These are phyloP conservation scores for Fomitopsis schrenkii DNA, from an alignment of 1,284 basidiomycete species.

Conservation along the genomic window DNA sequence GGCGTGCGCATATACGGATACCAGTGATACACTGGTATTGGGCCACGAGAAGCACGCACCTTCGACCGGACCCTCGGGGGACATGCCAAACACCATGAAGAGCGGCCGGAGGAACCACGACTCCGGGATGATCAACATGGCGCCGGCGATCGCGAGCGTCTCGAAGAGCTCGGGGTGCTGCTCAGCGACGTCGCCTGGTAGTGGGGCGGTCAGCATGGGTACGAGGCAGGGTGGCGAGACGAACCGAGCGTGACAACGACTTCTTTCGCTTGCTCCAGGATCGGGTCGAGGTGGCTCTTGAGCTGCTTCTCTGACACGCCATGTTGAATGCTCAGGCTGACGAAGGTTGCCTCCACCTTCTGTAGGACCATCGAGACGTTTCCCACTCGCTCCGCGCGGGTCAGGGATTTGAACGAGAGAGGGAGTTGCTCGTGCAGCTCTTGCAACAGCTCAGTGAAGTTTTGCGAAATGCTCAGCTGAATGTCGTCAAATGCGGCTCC, in stretches of 20 bases:
- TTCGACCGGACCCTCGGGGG: conserved; percentile 22
- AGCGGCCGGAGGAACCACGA: conserved; percentile 18
- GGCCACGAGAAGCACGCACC: conserved; percentile 8
- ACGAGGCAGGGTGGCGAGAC: background rate
- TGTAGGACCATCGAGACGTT: background rate
- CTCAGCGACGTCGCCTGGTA: conserved; percentile 23
- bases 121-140: conserved; percentile 16
- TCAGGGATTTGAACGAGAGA: background rate
- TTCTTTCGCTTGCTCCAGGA: background rate
- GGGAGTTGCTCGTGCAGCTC: background rate
- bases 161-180: conserved; percentile 21
- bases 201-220: too few species aligned
- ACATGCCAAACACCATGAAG: conserved; percentile 21
- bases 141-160: conserved; percentile 11
- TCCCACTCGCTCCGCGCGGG: background rate
- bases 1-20: background rate
- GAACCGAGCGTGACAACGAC: background rate
- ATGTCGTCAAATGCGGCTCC: background rate
- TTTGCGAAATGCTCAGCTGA: background rate
- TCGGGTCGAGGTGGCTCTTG: background rate
- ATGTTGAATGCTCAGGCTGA: background rate
- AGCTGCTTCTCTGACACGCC: background rate
- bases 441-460: background rate
- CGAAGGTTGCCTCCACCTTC: background rate
- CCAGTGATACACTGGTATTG: too few species aligned